These are phyloP conservation scores for Hyaloscypha finlandica DNA, from an alignment of 495 filamentous ascomycete species.

Conservation along the genomic window DNA sequence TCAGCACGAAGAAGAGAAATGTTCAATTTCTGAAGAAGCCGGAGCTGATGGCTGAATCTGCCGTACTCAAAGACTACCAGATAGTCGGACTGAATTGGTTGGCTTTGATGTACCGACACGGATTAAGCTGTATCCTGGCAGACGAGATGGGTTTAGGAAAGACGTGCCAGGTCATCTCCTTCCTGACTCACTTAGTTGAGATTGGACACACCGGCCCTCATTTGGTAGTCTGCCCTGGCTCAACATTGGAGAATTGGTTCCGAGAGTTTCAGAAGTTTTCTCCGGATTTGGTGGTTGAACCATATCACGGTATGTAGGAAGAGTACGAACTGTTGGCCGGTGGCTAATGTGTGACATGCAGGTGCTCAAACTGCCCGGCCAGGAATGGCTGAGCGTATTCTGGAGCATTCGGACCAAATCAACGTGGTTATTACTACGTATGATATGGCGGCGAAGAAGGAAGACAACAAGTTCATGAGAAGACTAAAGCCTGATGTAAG, in stretches of 20 bases:
- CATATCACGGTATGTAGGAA: slow-evolving; percentile 68
- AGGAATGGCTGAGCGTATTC: slow-evolving; percentile 65
- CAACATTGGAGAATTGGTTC: slow-evolving; percentile 94
- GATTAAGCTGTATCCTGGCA: slow-evolving; percentile 84
- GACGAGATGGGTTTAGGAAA: slow-evolving; percentile 99
- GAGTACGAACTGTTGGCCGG: not conserved
- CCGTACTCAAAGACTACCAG: slow-evolving; percentile 87
- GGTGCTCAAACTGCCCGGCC: slow-evolving; percentile 59
- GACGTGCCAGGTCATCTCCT: slow-evolving; percentile 93
- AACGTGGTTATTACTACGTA: slow-evolving; percentile 95
- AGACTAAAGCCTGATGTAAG: slow-evolving; percentile 55
- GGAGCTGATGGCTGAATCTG: slow-evolving; percentile 65
- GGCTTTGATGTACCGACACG: slow-evolving; percentile 71
- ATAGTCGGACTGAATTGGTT: slow-evolving; percentile 95
- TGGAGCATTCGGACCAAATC: slow-evolving; percentile 60
- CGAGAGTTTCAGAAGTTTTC: slow-evolving; percentile 89
- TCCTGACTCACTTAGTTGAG: slow-evolving; percentile 80
- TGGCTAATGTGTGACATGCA: slow-evolving; percentile 13
- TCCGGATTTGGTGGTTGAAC: slow-evolving; percentile 68
- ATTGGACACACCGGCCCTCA: slow-evolving; percentile 71
- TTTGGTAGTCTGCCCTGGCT: slow-evolving; percentile 86
- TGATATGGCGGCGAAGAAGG: slow-evolving; percentile 62
- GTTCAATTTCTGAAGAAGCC: slow-evolving; percentile 67
- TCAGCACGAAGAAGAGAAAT: slow-evolving; percentile 35
- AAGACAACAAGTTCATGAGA: slow-evolving; percentile 71